Base-by-base conservation (phyloP, 306 rosid species). In the Castanea crenata region DNA sequence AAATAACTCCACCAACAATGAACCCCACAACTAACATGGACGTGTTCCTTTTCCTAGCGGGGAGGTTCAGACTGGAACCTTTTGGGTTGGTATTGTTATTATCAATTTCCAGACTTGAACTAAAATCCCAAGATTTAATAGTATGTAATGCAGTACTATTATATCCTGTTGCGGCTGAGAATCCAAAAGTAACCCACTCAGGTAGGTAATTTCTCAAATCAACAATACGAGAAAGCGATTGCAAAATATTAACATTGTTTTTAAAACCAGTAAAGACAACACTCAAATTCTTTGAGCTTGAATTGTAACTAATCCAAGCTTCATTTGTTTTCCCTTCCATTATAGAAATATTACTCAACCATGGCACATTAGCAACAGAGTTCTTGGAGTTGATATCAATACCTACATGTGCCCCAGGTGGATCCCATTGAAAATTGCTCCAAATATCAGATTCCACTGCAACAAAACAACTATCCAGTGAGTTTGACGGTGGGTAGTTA, bases 401-500 rank as follows among this genome's bases (percentile, higher is more conserved):
- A 19, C 92, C 94, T 6, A 85, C 90, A 77, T 88, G 90, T 59
- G 54, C 71, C 1, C 1, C 0, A 0, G 63, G 57, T 19, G 85
- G 88, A 75, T 90, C 94, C 74, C 69, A 86, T 0, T 0, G 0
- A 16, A 81, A 76, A 0, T 1, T 4, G 14, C 2, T 1, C 13
- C 3, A 83, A 71, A 83, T 88, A 69, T 90, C 94, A 58, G 88
- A 90, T 69, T 89, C 93, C 29, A 87, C 82, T 0, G 87, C 93
- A 35, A 87, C 86, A 77, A 89, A 89, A 10, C 78, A 79, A 74
- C 71, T 34, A 1, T 74, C 74, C 1, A 68, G 52, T 34, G 88
- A 74, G 32, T 75, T 74, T 25, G 63, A 1, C 0, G 31, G 18
- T 31, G 71, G 80, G 8, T 79, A 18, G 1, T 67, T 80, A 46